Evolutionary conservation across 179 eudicot genomes (phyloP), one percentile per base, ranked within the genome.

Genomic region (Corrigiola litoralis): DNA sequence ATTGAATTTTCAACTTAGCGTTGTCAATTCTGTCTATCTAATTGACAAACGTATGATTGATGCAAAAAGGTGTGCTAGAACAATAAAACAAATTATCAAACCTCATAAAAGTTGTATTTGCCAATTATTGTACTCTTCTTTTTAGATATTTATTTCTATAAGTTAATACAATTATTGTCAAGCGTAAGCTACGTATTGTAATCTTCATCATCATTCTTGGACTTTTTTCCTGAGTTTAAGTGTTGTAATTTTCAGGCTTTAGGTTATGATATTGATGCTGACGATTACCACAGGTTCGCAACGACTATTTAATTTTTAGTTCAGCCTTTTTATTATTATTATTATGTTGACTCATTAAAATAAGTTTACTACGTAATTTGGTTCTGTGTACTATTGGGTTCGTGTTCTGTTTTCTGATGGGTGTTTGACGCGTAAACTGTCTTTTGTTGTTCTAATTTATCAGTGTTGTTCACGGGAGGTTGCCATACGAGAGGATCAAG

Each of bases 381-480:
- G 13, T 58, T n/a, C n/a, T n/a, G n/a, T n/a, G n/a, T n/a, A n/a
- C n/a, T n/a, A n/a, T n/a, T n/a, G n/a, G n/a, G n/a, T n/a, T n/a
- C n/a, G n/a, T n/a, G n/a, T n/a, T n/a, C n/a, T n/a, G n/a, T n/a
- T n/a, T n/a, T n/a, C n/a, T n/a, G n/a, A n/a, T n/a, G n/a, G n/a
- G n/a, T 25, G 6, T 24, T 23, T 9, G 16, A 11, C 55, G 16
- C 5, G 1, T 18, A 3, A 17, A 47, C 7, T 37, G 6, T 36
- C 17, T 38, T 21, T 12, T 27, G 4, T 41, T 21, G 40, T 41
- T 25, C 10, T 40, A 16, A 31, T 29, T 38, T 17, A 29, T 51
- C 84, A 88, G 98, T 72, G 76, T 82, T 77, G 95, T 92, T 73
- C 96, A 92, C 86, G 98, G 96, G 66, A 89, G 95, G 72, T 75